These are phyloP conservation scores for Candida arabinofermentans DNA, from an alignment of 805 yeast genomes.

Conservation along the genomic window DNA sequence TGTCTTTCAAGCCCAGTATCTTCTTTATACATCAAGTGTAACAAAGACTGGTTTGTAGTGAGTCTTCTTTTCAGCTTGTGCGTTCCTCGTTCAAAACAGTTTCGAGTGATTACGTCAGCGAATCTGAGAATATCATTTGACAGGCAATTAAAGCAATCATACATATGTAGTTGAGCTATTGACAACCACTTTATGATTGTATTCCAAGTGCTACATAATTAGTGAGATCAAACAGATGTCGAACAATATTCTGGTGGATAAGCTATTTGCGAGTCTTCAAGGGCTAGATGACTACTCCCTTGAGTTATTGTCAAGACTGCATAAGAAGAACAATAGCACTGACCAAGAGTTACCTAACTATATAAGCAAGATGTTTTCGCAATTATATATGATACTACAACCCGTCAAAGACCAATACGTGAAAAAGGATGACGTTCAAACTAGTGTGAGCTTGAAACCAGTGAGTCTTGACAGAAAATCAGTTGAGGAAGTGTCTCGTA, in stretches of 20 bases:
- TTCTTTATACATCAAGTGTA: no score
- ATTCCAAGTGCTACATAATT: no score
- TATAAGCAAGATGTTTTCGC: constrained; percentile 11
- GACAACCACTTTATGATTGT: no score
- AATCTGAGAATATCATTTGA: no score
- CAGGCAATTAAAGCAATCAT: no score
- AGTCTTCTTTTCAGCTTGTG: no score
- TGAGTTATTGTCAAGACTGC: constrained; percentile 10
- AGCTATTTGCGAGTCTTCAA: constrained; percentile 7
- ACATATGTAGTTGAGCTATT: no score
- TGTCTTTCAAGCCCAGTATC: no score
- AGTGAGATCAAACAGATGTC: constrained; percentile 6
- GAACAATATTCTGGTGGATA: constrained; percentile 14
- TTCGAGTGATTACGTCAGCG: no score
- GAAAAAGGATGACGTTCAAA: constrained; percentile 1
- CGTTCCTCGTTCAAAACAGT: no score
- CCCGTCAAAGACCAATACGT: constrained; percentile 14
- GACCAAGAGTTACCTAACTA: background rate
- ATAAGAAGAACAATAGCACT: constrained; percentile 1
- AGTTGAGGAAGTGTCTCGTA: constrained; percentile 6
- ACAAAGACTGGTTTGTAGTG: no score
- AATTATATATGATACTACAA: constrained; percentile 11
- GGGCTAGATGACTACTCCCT: constrained; percentile 13
- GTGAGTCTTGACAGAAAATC: constrained; percentile 7
- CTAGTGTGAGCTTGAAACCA: background rate